A percentile compares a stretch with the other conserved stretches of the same genome.
Conservation (phyloP, 345 rosid genomes). For the Laguncularia racemosa region DNA sequence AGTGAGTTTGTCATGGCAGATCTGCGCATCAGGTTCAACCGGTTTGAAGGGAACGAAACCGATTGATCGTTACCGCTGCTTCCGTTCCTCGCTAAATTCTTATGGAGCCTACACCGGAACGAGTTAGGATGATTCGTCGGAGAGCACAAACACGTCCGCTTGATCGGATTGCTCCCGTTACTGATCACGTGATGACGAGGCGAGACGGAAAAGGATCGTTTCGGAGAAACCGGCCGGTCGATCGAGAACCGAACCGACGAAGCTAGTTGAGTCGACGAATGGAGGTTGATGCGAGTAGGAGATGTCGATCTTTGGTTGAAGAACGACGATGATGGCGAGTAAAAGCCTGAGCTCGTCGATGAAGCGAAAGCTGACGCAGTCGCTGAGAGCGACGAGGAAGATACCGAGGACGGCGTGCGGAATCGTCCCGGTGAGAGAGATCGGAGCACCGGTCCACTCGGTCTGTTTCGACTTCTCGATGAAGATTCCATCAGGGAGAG, state of each 20-base stretch:
- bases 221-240: constrained; percentile 52
- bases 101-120: constrained; percentile 74
- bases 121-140: constrained; percentile 87
- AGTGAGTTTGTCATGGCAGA: constrained; percentile 90
- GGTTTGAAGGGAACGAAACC: constrained; percentile 31
- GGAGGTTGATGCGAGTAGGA: constrained; percentile 58
- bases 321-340: constrained; percentile 15
- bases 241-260: constrained; percentile 55
- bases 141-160: constrained; percentile 76
- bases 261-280: constrained; percentile 22
- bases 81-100: constrained; percentile 17
- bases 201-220: constrained; percentile 39
- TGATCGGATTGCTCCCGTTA: constrained; percentile 23
- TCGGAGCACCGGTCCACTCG: constrained; percentile 49
- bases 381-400: constrained; percentile 38
- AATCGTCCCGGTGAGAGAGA: constrained; percentile 49
- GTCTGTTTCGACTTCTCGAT: constrained; percentile 27
- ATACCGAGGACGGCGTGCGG: constrained; percentile 7
- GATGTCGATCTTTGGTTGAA: constrained; percentile 48
- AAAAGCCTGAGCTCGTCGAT: constrained; percentile 14
- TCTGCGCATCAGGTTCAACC: constrained; percentile 60
- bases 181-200: constrained; percentile 17
- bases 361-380: constrained; percentile 29
- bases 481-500: constrained; percentile 28
- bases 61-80: constrained; percentile 20